Percentiles rank a stretch among this genome's conserved stretches.
These are phyloP conservation scores for Turritis glabra DNA, from an alignment of 345 rosid species.

Conservation along the genomic window DNA sequence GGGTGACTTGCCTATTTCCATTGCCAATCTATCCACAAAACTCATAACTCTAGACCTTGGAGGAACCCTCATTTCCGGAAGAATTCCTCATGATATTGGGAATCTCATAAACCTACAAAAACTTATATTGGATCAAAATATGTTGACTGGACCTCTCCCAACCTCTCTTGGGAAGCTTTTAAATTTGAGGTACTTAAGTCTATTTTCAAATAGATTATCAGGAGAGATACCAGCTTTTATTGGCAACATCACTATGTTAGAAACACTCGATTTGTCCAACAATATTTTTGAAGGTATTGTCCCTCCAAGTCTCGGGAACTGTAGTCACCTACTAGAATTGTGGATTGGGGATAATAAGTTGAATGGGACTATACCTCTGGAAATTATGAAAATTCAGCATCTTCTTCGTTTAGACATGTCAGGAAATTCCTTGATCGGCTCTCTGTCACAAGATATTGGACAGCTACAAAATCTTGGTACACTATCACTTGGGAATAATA, in stretches of 20 bases:
- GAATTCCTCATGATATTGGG: neutral
- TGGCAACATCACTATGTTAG: neutral
- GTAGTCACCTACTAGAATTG: neutral
- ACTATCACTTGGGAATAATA: neutral
- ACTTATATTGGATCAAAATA: rapidly evolving
- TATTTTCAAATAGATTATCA: neutral
- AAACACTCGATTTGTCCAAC: neutral
- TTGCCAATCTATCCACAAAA: neutral
- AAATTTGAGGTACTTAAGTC: rapidly evolving
- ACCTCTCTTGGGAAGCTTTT: neutral
- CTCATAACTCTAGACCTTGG: rapidly evolving
- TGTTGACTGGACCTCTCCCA: neutral
- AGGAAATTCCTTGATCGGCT: neutral
- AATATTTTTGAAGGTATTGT: neutral
- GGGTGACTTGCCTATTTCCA: neutral
- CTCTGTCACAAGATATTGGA: neutral
- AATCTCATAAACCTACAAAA: neutral
- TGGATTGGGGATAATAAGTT: neutral
- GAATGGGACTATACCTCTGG: neutral
- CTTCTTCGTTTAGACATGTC: neutral
- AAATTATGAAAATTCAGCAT: neutral
- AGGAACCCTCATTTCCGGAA: neutral
- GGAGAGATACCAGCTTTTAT: neutral
- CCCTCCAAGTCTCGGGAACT: neutral
- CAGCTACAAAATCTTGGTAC: neutral